Conservation (phyloP, 2,329 filamentous ascomycete species). For the Alternaria tenuissima region DNA sequence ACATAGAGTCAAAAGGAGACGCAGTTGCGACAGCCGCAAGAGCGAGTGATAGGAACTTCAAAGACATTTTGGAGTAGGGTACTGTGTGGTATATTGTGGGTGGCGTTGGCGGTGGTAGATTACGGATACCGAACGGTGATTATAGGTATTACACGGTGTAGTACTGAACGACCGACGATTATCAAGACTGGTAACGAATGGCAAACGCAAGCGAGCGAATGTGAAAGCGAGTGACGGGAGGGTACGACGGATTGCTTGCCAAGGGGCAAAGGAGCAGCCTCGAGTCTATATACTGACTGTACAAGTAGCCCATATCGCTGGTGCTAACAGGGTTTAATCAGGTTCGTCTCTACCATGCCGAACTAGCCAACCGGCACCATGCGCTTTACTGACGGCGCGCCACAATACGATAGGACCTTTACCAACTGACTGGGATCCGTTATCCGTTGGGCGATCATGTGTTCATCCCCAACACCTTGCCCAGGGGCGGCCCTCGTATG, state of each 20-base stretch:
- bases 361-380: conserved; percentile 13
- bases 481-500: neutral
- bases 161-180: conserved; percentile 15
- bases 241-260: neutral
- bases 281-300: conserved; percentile 15
- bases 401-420: conserved; percentile 3
- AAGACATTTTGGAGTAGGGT: conserved; percentile 27
- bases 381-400: conserved; percentile 5
- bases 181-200: conserved; percentile 7
- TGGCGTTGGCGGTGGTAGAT: neutral
- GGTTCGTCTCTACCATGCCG: neutral
- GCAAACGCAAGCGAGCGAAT: conserved; percentile 13
- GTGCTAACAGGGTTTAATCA: conserved; percentile 13
- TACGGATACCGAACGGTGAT: neutral
- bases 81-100: neutral
- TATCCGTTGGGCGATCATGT: conserved; percentile 6
- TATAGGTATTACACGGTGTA: conserved; percentile 9
- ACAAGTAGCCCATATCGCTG: neutral
- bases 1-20: conserved; percentile 29
- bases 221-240: conserved; percentile 10
- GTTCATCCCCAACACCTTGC: neutral
- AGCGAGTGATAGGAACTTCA: conserved; percentile 34
- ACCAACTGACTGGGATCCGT: conserved; percentile 4
- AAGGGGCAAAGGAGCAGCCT: conserved; percentile 1
- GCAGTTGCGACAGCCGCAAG: conserved; percentile 34